phyloP scores from a whole-genome alignment of 805 yeast species.

The Clavispora asparagi region DNA sequence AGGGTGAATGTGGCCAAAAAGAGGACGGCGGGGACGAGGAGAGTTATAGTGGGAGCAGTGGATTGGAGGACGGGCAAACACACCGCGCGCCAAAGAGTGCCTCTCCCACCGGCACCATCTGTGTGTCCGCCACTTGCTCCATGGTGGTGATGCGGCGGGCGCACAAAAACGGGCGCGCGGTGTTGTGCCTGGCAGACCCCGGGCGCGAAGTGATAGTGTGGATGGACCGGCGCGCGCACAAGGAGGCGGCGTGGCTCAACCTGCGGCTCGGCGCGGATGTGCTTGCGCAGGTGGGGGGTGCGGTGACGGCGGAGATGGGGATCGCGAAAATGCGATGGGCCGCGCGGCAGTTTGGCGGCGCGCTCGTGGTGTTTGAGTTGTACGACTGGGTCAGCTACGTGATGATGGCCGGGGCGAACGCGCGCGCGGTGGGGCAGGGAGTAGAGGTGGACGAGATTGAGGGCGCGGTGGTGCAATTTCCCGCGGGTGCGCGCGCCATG shows the following conservation, averaged over 20 bases:
- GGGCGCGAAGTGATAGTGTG: slow-evolving; percentile 46
- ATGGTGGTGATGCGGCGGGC: slow-evolving; percentile 40
- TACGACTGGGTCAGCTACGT: slow-evolving; percentile 42
- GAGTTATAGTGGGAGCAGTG: no score
- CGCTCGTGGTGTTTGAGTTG: slow-evolving; percentile 43
- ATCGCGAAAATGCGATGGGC: slow-evolving; percentile 46
- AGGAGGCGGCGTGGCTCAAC: slow-evolving; percentile 29
- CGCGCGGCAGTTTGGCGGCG: slow-evolving; percentile 16
- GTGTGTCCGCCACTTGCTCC: slow-evolving; percentile 56
- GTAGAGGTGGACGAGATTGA: slow-evolving; percentile 3
- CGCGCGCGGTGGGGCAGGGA: slow-evolving; percentile 8
- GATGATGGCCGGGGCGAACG: slow-evolving; percentile 21
- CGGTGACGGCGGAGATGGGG: slow-evolving; percentile 54
- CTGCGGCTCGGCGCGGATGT: slow-evolving; percentile 15
- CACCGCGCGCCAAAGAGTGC: no score
- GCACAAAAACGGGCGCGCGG: slow-evolving; percentile 8
- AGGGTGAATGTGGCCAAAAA: no score
- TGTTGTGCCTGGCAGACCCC: slow-evolving; percentile 26
- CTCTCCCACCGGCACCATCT: slow-evolving; percentile 16
- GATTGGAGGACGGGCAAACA: no score
- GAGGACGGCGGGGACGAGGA: no score
- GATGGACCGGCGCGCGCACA: slow-evolving; percentile 50
- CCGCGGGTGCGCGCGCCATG: slow-evolving; percentile 28
- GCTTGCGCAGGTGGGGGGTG: slow-evolving; percentile 33
- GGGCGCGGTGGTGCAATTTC: slow-evolving; percentile 3